Evolutionary conservation across 2,329 filamentous ascomycete genomes (phyloP).

Genomic region (Penicillium sp.): DNA sequence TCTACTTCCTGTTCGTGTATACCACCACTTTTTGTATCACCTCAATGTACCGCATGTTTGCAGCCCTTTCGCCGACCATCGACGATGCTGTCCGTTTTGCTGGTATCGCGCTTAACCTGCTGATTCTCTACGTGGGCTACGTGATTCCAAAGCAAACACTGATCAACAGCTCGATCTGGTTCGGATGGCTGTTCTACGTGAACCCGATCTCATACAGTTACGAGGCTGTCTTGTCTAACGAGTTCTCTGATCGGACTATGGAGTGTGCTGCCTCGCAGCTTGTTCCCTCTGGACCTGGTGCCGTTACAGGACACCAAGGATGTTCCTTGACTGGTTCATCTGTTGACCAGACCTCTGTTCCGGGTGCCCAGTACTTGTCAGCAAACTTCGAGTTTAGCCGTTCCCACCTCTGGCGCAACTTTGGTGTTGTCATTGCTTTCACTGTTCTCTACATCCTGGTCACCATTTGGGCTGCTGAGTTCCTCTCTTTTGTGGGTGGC

Average conservation of each 20-base stretch:
- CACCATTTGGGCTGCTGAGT: slow-evolving; percentile 69
- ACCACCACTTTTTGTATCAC: slow-evolving; percentile 64
- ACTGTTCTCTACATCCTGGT: slow-evolving; percentile 71
- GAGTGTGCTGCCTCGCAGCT: slow-evolving; percentile 60
- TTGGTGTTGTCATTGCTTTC: slow-evolving; percentile 75
- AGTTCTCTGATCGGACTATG: slow-evolving; percentile 60
- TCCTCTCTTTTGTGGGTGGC: slow-evolving; percentile 61
- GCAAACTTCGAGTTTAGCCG: slow-evolving; percentile 59
- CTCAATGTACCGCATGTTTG: slow-evolving; percentile 66
- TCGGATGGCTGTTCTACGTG: slow-evolving; percentile 62
- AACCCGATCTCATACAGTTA: slow-evolving; percentile 63
- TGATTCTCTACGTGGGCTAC: slow-evolving; percentile 66
- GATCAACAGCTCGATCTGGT: slow-evolving; percentile 63
- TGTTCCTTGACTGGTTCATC: slow-evolving; percentile 62
- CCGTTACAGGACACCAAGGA: slow-evolving; percentile 60
- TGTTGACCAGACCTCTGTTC: slow-evolving; percentile 52
- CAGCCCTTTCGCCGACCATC: slow-evolving; percentile 62
- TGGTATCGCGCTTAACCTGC: slow-evolving; percentile 61
- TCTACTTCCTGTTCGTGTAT: slow-evolving; percentile 66
- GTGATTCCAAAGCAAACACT: slow-evolving; percentile 66
- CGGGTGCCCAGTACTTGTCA: slow-evolving; percentile 57
- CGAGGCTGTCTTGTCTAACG: slow-evolving; percentile 67
- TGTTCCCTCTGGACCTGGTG: slow-evolving; percentile 60
- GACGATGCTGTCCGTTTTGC: slow-evolving; percentile 67
- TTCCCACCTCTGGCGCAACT: slow-evolving; percentile 68